phyloP scores from a whole-genome alignment of 768 basidiomycete genomes.

The Boletus sensibilis region DNA sequence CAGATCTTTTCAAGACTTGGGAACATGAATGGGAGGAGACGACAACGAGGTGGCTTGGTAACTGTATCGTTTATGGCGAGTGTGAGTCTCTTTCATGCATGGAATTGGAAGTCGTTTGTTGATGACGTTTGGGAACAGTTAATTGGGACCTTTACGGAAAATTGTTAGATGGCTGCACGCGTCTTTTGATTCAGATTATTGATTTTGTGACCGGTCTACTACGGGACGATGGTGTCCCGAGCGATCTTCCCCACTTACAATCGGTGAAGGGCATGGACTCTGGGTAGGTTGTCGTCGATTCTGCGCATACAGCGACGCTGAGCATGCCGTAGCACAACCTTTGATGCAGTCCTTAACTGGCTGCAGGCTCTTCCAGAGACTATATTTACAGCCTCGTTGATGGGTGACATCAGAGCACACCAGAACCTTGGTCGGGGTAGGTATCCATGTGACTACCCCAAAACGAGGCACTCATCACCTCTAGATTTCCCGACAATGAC shows the following conservation, averaged over 20 bases:
- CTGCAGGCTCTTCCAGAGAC: slow-evolving; percentile 23
- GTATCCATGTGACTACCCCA: background rate
- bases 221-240: slow-evolving; percentile 20
- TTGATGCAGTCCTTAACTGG: slow-evolving; percentile 27
- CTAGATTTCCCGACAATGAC: slow-evolving; percentile 38
- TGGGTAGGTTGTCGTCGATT: slow-evolving; percentile 34
- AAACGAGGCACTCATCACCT: background rate
- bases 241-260: slow-evolving; percentile 39
- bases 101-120: background rate
- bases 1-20: slow-evolving; percentile 30
- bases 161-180: slow-evolving; percentile 41
- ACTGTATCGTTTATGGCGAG: slow-evolving; percentile 36
- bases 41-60: slow-evolving; percentile 19
- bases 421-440: slow-evolving; percentile 29
- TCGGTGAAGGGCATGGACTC: slow-evolving; percentile 35
- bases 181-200: slow-evolving; percentile 41
- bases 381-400: slow-evolving; percentile 13
- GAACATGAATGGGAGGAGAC: slow-evolving; percentile 25
- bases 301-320: background rate
- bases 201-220: slow-evolving; percentile 32
- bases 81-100: slow-evolving; percentile 39
- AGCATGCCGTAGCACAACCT: slow-evolving; percentile 21
- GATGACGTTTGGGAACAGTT: slow-evolving; percentile 37
- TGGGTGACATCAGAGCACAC: slow-evolving; percentile 26
- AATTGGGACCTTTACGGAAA: slow-evolving; percentile 55